Percentiles rank a stretch among this genome's conserved stretches.
phyloP scores from a whole-genome alignment of 129 eudicot genomes.

The Erigeron canadensis region DNA sequence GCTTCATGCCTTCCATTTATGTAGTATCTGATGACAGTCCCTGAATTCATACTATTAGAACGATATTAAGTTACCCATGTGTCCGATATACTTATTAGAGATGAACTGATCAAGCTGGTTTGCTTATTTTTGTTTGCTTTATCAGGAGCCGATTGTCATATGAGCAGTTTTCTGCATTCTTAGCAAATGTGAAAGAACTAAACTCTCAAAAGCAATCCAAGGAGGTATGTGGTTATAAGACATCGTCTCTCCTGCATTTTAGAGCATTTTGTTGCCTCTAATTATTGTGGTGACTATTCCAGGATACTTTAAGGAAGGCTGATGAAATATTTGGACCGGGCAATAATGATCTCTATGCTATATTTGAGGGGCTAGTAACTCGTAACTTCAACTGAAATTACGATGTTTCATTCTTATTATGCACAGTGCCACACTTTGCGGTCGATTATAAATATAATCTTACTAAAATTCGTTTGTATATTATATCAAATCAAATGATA shows the following conservation, averaged over 20 bases:
- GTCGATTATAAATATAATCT: slow-evolving; percentile 30
- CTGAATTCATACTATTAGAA: no score
- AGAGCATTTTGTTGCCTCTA: slow-evolving; percentile 4
- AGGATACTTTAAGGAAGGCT: slow-evolving; percentile 87
- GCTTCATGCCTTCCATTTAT: neutral
- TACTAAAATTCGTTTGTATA: slow-evolving; percentile 22
- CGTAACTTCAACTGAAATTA: slow-evolving; percentile 60
- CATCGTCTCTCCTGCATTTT: neutral
- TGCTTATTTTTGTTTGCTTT: slow-evolving; percentile 29
- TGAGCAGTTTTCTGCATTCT: slow-evolving; percentile 91
- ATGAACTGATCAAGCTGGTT: neutral
- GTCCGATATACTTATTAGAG: neutral
- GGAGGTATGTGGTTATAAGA: slow-evolving; percentile 50
- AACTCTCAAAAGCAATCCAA: slow-evolving; percentile 93
- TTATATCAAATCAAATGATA: slow-evolving; percentile 21
- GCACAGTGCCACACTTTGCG: slow-evolving; percentile 12
- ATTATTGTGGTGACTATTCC: slow-evolving; percentile 10
- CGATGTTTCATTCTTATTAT: neutral
- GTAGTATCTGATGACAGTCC: no score
- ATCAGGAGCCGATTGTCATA: slow-evolving; percentile 85
- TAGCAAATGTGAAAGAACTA: slow-evolving; percentile 89
- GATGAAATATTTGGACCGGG: slow-evolving; percentile 91
- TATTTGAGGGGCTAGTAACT: slow-evolving; percentile 80
- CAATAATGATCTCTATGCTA: slow-evolving; percentile 78
- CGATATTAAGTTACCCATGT: neutral